Base-by-base conservation (phyloP, 2,329 filamentous ascomycete species). In the Exophiala oligosperma region DNA sequence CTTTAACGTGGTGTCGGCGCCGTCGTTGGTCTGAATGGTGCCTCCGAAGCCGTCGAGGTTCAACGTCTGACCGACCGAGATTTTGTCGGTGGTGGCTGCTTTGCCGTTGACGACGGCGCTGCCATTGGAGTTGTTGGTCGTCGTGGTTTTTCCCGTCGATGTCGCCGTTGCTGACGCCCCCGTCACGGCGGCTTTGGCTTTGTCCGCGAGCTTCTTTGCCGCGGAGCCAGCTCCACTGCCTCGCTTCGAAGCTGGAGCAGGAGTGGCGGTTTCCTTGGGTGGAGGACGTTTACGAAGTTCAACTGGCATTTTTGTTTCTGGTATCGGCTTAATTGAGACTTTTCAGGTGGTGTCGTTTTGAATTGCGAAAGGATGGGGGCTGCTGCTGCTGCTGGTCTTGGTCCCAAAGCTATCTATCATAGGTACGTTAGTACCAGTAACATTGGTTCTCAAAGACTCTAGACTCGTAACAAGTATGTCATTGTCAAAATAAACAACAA, bases 1-100 rank as follows among this genome's bases (percentile, higher is more conserved):
- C 77, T 91, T 88, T 59, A 99, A 79, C 1, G 86, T 91, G 4
- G 89, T 92, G 77, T 88, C 90, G 54, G 81, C 78, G 68, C 92
- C 92, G 64, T 96, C 91, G 65, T 97, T 86, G 62, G 88, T 94
- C 79, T 94, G 85, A 63, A 99, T 77, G 70, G 94, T 87, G 55
- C 82, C 83, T 56, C 84, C 84, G 66, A 87, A 86, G 29, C 71
- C 72, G 12, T 81, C 75, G 51, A 87, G 73, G 49, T 76, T 70
- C 63, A 87, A 75, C 26, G 71, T 79, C 62, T 83, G 78, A 63
- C 83, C 84, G 29, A 78, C 75, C 35, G 70, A 67, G 23, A 64
- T 55, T 47, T 66, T 69, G 2, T 44, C 57, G 17, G 21, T 37
- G 28, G 6, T n/a, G 28, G 23, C 43, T 23, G 51, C 40, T 43